phyloP scores from a whole-genome alignment of 176 grass and related monocot species.

The Juncus effusus region DNA sequence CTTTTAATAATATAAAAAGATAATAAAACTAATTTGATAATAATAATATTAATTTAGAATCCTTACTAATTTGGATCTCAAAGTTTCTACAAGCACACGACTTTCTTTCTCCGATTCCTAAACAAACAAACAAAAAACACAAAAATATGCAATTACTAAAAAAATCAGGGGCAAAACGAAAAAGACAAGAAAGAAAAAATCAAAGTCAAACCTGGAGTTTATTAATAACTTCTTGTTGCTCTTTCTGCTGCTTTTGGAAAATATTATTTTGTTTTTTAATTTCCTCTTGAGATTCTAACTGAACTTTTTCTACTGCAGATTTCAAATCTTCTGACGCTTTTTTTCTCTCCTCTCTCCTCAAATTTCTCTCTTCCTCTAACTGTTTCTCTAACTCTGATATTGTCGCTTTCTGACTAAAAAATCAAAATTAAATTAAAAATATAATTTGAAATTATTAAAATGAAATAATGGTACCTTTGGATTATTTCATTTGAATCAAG shows the following conservation, averaged over 20 bases:
- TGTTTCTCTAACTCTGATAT: slow-evolving; percentile 79
- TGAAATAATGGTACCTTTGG: slow-evolving; percentile 47
- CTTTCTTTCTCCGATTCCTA: slow-evolving; percentile 92
- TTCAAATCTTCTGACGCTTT: slow-evolving; percentile 72
- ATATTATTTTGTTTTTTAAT: slow-evolving; percentile 58
- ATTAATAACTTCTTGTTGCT: slow-evolving; percentile 84
- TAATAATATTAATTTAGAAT: neutral
- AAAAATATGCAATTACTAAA: slow-evolving; percentile 1
- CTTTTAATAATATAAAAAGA: neutral
- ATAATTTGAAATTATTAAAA: neutral
- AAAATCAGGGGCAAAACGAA: neutral
- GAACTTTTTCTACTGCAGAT: slow-evolving; percentile 67
- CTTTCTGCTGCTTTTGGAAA: slow-evolving; percentile 66
- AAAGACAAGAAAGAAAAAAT: slow-evolving; percentile 11
- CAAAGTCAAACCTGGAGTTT: slow-evolving; percentile 73
- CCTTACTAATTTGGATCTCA: slow-evolving; percentile 88
- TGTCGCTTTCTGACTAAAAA: slow-evolving; percentile 76
- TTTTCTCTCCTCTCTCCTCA: slow-evolving; percentile 87
- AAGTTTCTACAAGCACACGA: slow-evolving; percentile 67
- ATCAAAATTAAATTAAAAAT: neutral
- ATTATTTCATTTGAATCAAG: slow-evolving; percentile 86
- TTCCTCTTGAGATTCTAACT: slow-evolving; percentile 69
- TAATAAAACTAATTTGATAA: slow-evolving; percentile 15
- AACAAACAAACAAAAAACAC: slow-evolving; percentile 19
- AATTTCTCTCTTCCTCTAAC: slow-evolving; percentile 78